Base-by-base conservation (phyloP, 352 stramenopile species). In the Globisporangium abappressorium region DNA sequence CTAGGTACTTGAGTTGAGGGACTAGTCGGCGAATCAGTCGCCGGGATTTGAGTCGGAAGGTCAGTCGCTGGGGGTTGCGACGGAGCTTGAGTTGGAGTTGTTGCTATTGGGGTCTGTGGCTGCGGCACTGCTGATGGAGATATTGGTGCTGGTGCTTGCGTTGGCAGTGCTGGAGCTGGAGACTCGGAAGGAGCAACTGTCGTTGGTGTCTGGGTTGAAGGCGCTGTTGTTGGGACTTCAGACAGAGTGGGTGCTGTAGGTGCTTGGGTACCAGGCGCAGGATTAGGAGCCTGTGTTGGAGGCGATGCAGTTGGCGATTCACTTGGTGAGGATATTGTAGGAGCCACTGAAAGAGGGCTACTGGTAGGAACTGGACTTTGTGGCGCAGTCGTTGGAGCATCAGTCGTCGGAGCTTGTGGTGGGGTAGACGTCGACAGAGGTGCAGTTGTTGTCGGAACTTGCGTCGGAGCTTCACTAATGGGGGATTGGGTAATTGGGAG, bases 41-140 rank as follows among this genome's bases (percentile, higher is more conserved):
- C 58, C 38, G 68, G 63, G 15, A 33, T 22, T 33, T 46, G 22
- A 47, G 63, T 62, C 58, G 53, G 56, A 43, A 43, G 36, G 36
- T 43, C 36, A 43, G 8, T 43, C 54, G 55, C 54, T 41, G 20
- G 26, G 33, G 68, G 65, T 60, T 33, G 43, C 14, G 12, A 26
- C 18, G 56, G 55, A 8, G 55, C 15, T 46, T 61, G 55, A 24
- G 55, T 61, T 26, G 55, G 12, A 47, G 55, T 53, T 53, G 43
- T 24, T 18, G 18, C 26, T 12, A 33, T 62, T 24, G 56, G 56
- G 8, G 5, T 8, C 46, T 24, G 5, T 12, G 30, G 49, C 30
- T 33, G 20, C 12, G 24, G 5, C 15, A 9, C 30, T 49, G 33
- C 4, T 15, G 30, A 18, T 62, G 28, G 38, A 28, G 43, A 24